Conservation (phyloP, 2,329 filamentous ascomycete species). For the Diaporthe nobilis region DNA sequence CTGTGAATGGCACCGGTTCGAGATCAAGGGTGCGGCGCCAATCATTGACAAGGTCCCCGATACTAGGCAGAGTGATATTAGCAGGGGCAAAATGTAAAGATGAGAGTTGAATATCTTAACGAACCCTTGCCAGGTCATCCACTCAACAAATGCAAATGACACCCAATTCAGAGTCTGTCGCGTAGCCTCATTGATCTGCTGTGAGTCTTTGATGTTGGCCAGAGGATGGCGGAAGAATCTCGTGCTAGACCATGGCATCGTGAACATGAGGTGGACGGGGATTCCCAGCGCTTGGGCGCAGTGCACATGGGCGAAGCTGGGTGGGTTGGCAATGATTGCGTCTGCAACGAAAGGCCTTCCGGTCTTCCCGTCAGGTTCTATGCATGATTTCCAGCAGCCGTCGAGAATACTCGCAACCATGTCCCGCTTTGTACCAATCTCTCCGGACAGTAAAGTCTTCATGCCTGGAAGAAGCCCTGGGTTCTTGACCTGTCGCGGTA, state of each 20-base stretch:
- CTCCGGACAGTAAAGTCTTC: background rate
- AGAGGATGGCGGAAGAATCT: constrained; percentile 27
- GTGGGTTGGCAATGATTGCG: constrained; percentile 64
- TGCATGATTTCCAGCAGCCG: constrained; percentile 55
- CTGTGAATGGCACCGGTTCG: constrained; percentile 1
- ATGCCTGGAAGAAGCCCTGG: constrained; percentile 13
- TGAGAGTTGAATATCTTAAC: too few species aligned
- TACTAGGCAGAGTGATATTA: background rate
- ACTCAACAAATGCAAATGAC: constrained; percentile 25
- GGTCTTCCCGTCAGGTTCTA: constrained; percentile 50
- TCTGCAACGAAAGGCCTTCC: constrained; percentile 65
- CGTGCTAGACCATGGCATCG: constrained; percentile 24
- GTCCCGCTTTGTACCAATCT: constrained; percentile 5
- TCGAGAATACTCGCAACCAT: constrained; percentile 51
- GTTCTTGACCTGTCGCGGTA: constrained; percentile 15
- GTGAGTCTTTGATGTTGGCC: constrained; percentile 9
- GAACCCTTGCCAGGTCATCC: constrained; percentile 33
- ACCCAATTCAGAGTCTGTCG: constrained; percentile 1
- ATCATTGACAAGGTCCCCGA: constrained; percentile 9
- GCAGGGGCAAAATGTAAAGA: too few species aligned
- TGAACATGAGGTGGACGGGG: constrained; percentile 27
- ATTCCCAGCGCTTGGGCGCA: constrained; percentile 27
- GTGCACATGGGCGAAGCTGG: constrained; percentile 27
- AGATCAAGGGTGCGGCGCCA: constrained; percentile 8
- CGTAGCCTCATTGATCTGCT: background rate